Conservation (phyloP, 208 protist genomes). For the Naegleria fowleri region DNA sequence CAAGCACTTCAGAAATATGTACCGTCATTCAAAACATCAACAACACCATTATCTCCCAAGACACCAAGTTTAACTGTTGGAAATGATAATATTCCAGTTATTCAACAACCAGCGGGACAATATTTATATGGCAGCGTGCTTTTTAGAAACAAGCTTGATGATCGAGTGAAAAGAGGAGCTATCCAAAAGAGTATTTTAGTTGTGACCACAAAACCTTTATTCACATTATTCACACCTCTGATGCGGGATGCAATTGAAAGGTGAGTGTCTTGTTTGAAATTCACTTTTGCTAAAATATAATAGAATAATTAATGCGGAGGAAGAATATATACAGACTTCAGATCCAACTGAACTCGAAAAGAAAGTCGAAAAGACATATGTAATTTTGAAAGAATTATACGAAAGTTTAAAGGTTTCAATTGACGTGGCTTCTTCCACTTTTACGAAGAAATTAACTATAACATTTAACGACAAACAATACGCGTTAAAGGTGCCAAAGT, state of each 20-base stretch:
- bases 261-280: not conserved
- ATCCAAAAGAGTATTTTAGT: conserved; percentile 19
- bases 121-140: conserved; percentile 20
- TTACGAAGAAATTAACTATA: not conserved
- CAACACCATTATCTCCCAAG: not conserved
- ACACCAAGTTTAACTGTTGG: not conserved
- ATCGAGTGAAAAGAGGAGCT: conserved; percentile 12
- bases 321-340: not conserved
- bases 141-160: conserved; percentile 16
- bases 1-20: not conserved
- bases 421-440: not conserved
- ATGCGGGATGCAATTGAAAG: not conserved
- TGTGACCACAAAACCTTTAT: not conserved
- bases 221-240: not conserved
- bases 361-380: not conserved
- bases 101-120: not conserved
- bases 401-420: not conserved
- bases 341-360: not conserved
- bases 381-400: not conserved
- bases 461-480: not conserved
- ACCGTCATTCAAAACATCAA: not conserved
- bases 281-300: not conserved
- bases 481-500: not conserved
- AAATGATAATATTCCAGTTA: not conserved
- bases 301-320: not conserved